phyloP scores from a whole-genome alignment of 257 asterid species.

The Henckelia pumila region DNA sequence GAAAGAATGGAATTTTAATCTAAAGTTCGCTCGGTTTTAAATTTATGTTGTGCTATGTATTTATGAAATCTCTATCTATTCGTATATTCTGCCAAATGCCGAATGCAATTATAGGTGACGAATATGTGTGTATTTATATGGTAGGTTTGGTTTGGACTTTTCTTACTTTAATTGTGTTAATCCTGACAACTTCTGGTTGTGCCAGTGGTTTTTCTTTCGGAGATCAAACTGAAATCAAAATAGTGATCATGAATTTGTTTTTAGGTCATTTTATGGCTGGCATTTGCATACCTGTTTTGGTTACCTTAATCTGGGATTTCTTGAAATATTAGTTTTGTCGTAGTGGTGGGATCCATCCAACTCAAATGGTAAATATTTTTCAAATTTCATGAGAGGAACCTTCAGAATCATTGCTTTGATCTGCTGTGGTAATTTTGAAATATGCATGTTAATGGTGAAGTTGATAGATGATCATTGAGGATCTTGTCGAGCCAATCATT shows the following conservation, averaged over 20 bases:
- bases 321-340: neutral
- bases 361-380: neutral
- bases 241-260: slow-evolving; percentile 1
- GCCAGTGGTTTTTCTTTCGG: neutral
- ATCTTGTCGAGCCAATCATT: neutral
- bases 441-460: slow-evolving; percentile 3
- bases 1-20: neutral
- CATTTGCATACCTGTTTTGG: neutral
- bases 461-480: slow-evolving; percentile 12
- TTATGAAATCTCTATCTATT: neutral
- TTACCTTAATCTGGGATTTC: neutral
- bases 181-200: neutral
- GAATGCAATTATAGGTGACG: neutral
- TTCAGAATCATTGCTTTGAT: slow-evolving; percentile 3
- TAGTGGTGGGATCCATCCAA: neutral
- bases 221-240: slow-evolving; percentile 9
- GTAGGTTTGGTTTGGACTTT: neutral
- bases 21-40: neutral
- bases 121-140: neutral
- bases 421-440: neutral
- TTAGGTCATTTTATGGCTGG: neutral
- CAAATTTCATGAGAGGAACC: slow-evolving; percentile 14
- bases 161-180: neutral
- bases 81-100: neutral
- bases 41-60: neutral